Evolutionary conservation across 129 eudicot species (phyloP).

Genomic region (Glebionis coronaria): DNA sequence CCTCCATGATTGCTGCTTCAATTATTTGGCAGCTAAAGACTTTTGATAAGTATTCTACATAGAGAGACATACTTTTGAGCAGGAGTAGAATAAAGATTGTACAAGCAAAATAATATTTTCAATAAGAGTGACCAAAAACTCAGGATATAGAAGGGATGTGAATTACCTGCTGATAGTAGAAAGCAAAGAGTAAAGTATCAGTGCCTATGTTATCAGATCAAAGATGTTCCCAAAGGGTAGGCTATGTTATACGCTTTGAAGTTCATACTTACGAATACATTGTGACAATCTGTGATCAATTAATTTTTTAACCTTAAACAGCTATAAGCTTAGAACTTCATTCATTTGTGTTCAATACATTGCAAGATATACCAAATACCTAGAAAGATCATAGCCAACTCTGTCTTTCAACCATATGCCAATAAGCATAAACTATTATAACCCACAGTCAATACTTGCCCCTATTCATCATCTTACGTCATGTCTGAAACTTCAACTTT

Average conservation of each 20-base stretch:
- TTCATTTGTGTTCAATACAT: too few species aligned
- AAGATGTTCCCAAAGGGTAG: slow-evolving; percentile 94
- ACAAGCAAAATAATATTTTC: neutral
- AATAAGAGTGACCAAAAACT: neutral
- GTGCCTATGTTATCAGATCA: slow-evolving; percentile 81
- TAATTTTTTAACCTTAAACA: too few species aligned
- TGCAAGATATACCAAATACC: too few species aligned
- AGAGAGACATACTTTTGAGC: slow-evolving; percentile 20
- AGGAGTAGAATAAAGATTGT: neutral
- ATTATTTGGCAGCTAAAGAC: slow-evolving; percentile 89
- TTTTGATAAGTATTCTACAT: slow-evolving; percentile 95
- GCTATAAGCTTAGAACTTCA: too few species aligned
- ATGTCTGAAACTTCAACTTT: too few species aligned
- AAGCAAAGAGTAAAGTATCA: slow-evolving; percentile 85
- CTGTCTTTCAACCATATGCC: too few species aligned
- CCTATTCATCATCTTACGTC: too few species aligned
- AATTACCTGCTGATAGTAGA: slow-evolving; percentile 84
- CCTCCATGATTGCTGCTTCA: slow-evolving; percentile 99
- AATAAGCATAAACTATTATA: too few species aligned
- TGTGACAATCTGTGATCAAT: too few species aligned
- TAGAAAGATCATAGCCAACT: too few species aligned
- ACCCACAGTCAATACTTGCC: too few species aligned
- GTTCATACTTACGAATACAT: too few species aligned
- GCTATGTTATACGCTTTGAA: slow-evolving; percentile 89
- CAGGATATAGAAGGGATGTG: neutral